Percentiles rank a stretch among this genome's conserved stretches.
Evolutionary conservation across 1,284 basidiomycete genomes (phyloP).

Genomic region (Ceratobasidium sp.): DNA sequence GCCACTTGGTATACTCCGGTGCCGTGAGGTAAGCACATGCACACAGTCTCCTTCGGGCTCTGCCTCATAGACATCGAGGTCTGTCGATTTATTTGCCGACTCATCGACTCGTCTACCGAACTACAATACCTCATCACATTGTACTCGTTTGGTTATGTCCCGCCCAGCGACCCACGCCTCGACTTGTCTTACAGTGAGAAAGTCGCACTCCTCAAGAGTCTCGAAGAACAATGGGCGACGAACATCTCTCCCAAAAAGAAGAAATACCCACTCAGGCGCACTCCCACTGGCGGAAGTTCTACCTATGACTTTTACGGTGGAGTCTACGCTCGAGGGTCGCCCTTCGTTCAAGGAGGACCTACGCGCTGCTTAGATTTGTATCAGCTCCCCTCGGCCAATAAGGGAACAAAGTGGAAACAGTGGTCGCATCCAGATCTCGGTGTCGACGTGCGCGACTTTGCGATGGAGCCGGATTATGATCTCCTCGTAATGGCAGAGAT

Average conservation of each 20-base stretch:
- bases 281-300: neutral
- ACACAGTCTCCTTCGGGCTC: neutral
- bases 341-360: neutral
- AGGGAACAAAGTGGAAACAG: slow-evolving; percentile 5
- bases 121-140: slow-evolving; percentile 25
- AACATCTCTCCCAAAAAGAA: neutral
- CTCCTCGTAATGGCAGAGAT: slow-evolving; percentile 11
- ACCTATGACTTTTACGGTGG: slow-evolving; percentile 34
- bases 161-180: neutral
- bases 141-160: slow-evolving; percentile 6
- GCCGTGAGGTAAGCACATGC: slow-evolving; percentile 5
- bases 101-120: slow-evolving; percentile 11
- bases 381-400: slow-evolving; percentile 25
- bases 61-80: slow-evolving; percentile 2
- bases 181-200: neutral
- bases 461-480: slow-evolving; percentile 15
- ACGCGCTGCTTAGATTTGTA: slow-evolving; percentile 16
- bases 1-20: neutral
- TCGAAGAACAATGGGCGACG: neutral
- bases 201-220: neutral
- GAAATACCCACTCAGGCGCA: neutral
- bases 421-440: slow-evolving; percentile 17
- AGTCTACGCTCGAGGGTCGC: slow-evolving; percentile 15
- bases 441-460: slow-evolving; percentile 15
- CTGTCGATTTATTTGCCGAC: neutral